Percentiles rank a stretch among this genome's conserved stretches.
phyloP scores from a whole-genome alignment of 2,329 filamentous ascomycete species.

The Pyricularia pennisetigena region DNA sequence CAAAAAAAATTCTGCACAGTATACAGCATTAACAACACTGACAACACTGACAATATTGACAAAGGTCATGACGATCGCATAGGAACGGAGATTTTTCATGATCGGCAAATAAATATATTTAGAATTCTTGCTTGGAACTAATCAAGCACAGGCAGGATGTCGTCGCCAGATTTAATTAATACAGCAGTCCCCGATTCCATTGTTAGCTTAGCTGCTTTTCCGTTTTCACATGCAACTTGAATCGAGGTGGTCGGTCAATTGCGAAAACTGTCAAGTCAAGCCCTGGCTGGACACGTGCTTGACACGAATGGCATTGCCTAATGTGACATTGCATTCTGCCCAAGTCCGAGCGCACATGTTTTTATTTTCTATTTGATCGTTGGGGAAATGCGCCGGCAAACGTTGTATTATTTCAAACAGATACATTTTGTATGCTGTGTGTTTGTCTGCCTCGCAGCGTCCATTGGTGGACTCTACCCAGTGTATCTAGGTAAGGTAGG shows the following conservation, averaged over 20 bases:
- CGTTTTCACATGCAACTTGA: background rate
- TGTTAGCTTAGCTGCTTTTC: background rate
- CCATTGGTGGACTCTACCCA: no score
- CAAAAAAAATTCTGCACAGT: background rate
- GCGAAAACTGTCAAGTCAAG: background rate
- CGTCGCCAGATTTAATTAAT: no score
- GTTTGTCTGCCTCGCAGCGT: background rate
- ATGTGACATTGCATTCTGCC: background rate
- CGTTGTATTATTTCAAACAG: background rate
- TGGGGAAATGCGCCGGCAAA: background rate
- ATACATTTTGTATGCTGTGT: background rate
- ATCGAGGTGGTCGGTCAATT: background rate
- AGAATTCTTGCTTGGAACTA: background rate
- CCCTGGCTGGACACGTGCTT: background rate
- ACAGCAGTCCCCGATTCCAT: no score
- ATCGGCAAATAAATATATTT: background rate
- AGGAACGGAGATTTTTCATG: background rate
- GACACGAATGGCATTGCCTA: background rate
- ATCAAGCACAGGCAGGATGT: no score
- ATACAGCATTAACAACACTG: background rate
- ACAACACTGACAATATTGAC: no score
- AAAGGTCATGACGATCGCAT: background rate
- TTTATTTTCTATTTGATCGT: background rate
- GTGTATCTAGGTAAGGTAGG: no score
- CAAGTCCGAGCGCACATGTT: background rate